Evolutionary conservation across 2,329 filamentous ascomycete genomes (phyloP).

Genomic region (Nannizziopsis arthrosporioides): DNA sequence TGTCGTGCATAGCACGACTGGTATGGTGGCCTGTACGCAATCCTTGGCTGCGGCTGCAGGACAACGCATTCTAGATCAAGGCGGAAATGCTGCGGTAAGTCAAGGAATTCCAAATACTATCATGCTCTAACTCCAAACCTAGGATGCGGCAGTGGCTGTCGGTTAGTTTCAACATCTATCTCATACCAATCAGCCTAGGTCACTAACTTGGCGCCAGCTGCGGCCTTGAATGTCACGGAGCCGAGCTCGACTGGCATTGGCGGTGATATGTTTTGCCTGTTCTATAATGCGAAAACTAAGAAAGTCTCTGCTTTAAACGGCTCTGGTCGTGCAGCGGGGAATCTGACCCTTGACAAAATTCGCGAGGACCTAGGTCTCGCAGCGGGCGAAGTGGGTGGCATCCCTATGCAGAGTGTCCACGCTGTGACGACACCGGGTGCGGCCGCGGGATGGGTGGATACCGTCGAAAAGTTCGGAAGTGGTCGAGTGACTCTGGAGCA

Average conservation of each 20-base stretch:
- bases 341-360: constrained; percentile 57
- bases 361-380: constrained; percentile 56
- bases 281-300: constrained; percentile 71
- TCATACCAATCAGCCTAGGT: not conserved
- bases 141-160: constrained; percentile 95
- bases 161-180: constrained; percentile 42
- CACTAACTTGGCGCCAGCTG: constrained; percentile 45
- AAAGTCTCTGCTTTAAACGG: constrained; percentile 82
- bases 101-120: not conserved
- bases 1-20: constrained; percentile 84
- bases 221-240: constrained; percentile 85
- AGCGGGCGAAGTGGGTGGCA: constrained; percentile 45
- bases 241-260: constrained; percentile 89
- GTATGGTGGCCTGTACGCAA: constrained; percentile 82
- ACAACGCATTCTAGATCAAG: constrained; percentile 68
- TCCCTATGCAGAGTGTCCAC: constrained; percentile 66
- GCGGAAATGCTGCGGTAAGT: constrained; percentile 85
- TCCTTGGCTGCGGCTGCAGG: constrained; percentile 82
- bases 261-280: constrained; percentile 94
- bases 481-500: constrained; percentile 66
- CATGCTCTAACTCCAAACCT: constrained; percentile 5
- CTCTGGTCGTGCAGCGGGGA: constrained; percentile 67
- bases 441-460: constrained; percentile 85
- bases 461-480: constrained; percentile 77
- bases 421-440: constrained; percentile 82